Percentiles rank a stretch among this genome's conserved stretches.
These are phyloP conservation scores for Puccinellia tenuiflora DNA, from an alignment of 176 grass and related monocot species.

Conservation along the genomic window DNA sequence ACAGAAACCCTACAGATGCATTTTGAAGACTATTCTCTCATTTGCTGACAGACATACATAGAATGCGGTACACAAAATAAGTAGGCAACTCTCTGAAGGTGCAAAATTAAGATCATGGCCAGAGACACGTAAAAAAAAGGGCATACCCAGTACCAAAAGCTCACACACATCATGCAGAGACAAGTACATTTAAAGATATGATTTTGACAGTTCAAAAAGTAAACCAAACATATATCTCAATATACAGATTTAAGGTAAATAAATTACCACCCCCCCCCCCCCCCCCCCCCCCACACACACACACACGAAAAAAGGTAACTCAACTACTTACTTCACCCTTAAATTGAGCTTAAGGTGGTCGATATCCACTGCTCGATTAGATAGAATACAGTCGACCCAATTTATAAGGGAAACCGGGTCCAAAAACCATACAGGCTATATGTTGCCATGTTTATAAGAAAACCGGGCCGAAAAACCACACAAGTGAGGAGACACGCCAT, in stretches of 20 bases:
- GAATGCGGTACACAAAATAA: neutral
- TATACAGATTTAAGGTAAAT: neutral
- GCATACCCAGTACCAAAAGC: too few relatives aligned
- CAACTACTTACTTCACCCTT: neutral
- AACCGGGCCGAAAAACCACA: too few relatives aligned
- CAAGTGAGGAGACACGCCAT: too few relatives aligned
- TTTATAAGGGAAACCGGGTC: too few relatives aligned
- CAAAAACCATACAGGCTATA: too few relatives aligned
- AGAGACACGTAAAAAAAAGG: neutral
- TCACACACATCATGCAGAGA: neutral
- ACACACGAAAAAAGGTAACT: too few relatives aligned
- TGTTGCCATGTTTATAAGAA: too few relatives aligned
- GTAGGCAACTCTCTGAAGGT: neutral
- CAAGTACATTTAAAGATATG: neutral
- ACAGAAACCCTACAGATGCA: conserved; percentile 9
- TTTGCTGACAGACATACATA: neutral
- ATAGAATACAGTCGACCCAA: too few relatives aligned
- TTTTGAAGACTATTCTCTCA: neutral
- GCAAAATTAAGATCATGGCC: neutral
- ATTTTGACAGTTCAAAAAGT: neutral
- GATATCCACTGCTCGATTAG: too few relatives aligned
- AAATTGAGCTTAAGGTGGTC: too few relatives aligned
- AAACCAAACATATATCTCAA: conserved; percentile 23
- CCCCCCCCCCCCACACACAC: too few relatives aligned
- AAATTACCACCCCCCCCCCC: too few relatives aligned